Base-by-base conservation (phyloP, 306 rosid genomes). In the Argentina anserina region DNA sequence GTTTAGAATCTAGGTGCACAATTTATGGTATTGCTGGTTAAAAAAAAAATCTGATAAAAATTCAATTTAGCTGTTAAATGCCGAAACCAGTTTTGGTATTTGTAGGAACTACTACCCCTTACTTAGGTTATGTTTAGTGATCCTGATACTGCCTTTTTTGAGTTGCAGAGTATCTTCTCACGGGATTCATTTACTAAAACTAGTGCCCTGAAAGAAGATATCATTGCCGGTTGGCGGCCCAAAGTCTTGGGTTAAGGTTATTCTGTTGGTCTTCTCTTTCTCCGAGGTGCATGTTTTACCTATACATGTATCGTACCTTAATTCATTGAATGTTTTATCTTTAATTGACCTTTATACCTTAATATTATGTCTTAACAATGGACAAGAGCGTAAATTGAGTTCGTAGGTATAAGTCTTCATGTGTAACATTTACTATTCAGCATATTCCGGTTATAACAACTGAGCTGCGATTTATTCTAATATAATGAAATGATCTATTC, bases 211-310 rank as follows among this genome's bases (percentile, higher is more conserved):
- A 84, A 89, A 0, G 87, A 94, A 65, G 99, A 94, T 87, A 92
- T 91, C 37, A 79, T 94, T 77, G 91, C 84, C 3, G 98, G 99
- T 80, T 94, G 99, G 99, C 92, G 97, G 76, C 86, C 99, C 9
- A 94, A 94, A 82, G 96, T 90, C 40, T 83, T 87, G 60, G 92
- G 87, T 76, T 89, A 81, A 86, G 70, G 62, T 73, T 66, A 41
- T 55, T 25, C 20, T n/a, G 59, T 55, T 23, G 60, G 56, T 64
- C 28, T 29, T 69, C 28, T 52, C 2, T 52, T 9, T 46, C 23
- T 46, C 56, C 23, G 36, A 70, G 65, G 74, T 53, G 29, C 41
- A 39, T 53, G 43, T 8, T 26, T 25, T 21, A 69, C 28, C n/a
- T 49, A 49, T 5, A 68, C 62, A 8, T 69, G 60, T 11, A 34